Percentiles rank a stretch among this genome's conserved stretches.
Evolutionary conservation across 176 grass and related monocot genomes (phyloP).

Genomic region (Hsuehochloa calcarea): DNA sequence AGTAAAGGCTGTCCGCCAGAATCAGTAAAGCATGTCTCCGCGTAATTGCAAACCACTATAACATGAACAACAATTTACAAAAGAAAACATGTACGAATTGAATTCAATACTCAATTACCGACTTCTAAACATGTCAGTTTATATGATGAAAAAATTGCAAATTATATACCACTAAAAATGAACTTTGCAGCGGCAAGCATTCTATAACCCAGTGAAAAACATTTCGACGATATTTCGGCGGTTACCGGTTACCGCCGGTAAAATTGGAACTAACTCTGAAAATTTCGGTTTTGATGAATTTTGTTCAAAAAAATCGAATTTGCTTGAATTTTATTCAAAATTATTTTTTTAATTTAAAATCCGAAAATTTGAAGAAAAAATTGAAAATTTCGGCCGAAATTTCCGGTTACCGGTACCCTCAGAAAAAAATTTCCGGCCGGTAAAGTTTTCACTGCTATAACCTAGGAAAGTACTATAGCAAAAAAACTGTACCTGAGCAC

Average conservation of each 20-base stretch:
- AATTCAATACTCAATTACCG: slow-evolving; percentile 2
- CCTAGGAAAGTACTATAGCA: slow-evolving; percentile 16
- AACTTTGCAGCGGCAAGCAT: slow-evolving; percentile 1
- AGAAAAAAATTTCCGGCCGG: no score
- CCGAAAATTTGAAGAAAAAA: no score
- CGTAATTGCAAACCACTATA: slow-evolving; percentile 96
- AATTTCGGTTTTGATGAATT: no score
- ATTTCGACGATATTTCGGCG: no score
- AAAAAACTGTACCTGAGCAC: slow-evolving; percentile 73
- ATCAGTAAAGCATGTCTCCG: slow-evolving; percentile 93
- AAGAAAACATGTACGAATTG: slow-evolving; percentile 20
- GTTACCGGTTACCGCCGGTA: no score
- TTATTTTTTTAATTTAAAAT: no score
- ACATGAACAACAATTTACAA: slow-evolving; percentile 22
- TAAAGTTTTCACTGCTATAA: no score
- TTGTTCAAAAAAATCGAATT: no score
- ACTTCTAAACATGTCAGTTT: slow-evolving; percentile 2
- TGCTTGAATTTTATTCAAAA: no score
- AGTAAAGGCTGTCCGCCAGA: slow-evolving; percentile 87
- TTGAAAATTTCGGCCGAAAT: no score
- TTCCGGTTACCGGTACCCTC: no score
- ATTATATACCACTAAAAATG: slow-evolving; percentile 20
- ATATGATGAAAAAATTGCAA: background rate
- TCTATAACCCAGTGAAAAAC: slow-evolving; percentile 13
- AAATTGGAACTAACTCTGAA: no score